Evolutionary conservation across 2,329 filamentous ascomycete species (phyloP), one percentile per base, ranked within the genome.

Genomic region (Fusarium illudens): DNA sequence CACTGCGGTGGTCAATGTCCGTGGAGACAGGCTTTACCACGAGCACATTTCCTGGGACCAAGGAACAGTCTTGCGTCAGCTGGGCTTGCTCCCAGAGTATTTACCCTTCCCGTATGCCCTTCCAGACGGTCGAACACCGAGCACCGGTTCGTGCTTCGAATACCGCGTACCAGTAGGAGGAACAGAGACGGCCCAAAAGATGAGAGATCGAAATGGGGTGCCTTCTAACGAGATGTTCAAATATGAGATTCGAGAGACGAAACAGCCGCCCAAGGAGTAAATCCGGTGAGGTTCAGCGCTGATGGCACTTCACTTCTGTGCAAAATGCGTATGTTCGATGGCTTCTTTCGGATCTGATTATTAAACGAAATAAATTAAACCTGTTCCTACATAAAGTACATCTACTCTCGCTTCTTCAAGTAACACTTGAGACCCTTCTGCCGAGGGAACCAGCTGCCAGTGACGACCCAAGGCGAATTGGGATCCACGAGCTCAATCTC

Each of bases 41-140:
- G 89, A 92, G 71, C 89, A 91, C 64, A 88, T 92, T 12, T 82
- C 84, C 10, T 92, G 89, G 89, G 89, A 92, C 58, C 89, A 91
- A 71, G 87, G 83, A 0, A 90, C 86, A 0, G 86, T 87, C 9
- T 76, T 92, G n/a, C 78, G 84, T 5, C 88, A 90, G 70, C 72
- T 88, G 3, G 88, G 86, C 0, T 67, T 89, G 44, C 71, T 90
- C 57, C 78, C 78, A 1, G 76, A 91, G 59, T 92, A 88, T 64
- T 81, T 92, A 0, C 84, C 86, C 0, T 92, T 88, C 62, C 89
- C 88, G 0, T 86, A 90, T 71, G 67, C 82, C 0, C 67, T 89
- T 0, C 77, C 80, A 0, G 79, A 77, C 6, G 82, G 71, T 1
- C 61, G 36, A 12, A 33, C 36, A 25, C 80, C 13, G 73, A 68